Conservation (phyloP, 1,284 basidiomycete genomes). For the Pseudozyma tsukubaensis region DNA sequence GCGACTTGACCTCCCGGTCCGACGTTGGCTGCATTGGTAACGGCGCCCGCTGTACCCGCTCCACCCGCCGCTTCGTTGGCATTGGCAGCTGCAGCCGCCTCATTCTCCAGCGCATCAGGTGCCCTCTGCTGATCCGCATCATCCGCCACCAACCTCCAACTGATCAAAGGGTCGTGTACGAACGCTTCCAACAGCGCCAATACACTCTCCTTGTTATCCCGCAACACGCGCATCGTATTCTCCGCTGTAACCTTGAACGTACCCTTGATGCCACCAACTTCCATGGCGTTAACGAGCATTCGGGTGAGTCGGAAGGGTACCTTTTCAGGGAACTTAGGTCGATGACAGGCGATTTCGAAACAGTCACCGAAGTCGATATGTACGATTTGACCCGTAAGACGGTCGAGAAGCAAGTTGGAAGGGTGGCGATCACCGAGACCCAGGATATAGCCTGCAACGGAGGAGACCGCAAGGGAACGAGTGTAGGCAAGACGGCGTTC, state of each 20-base stretch:
- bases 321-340: slow-evolving; percentile 98
- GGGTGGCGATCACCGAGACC: slow-evolving; percentile 99
- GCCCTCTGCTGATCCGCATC: slow-evolving; percentile 49
- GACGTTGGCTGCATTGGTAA: slow-evolving; percentile 6
- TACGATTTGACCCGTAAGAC: slow-evolving; percentile 92
- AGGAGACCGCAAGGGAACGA: slow-evolving; percentile 80
- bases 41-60: background rate
- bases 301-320: slow-evolving; percentile 97
- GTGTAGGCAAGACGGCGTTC: slow-evolving; percentile 97
- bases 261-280: slow-evolving; percentile 93
- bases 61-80: slow-evolving; percentile 12
- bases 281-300: slow-evolving; percentile 99
- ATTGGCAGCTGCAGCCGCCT: slow-evolving; percentile 32
- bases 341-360: slow-evolving; percentile 70
- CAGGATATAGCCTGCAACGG: slow-evolving; percentile 79
- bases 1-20: too few species aligned
- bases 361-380: slow-evolving; percentile 88
- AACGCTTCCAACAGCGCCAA: slow-evolving; percentile 95
- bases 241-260: slow-evolving; percentile 96
- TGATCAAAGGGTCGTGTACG: slow-evolving; percentile 75
- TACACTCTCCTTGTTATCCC: slow-evolving; percentile 96
- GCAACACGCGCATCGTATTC: slow-evolving; percentile 94
- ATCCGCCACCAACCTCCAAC: slow-evolving; percentile 71
- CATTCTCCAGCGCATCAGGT: slow-evolving; percentile 64
- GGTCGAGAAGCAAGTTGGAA: slow-evolving; percentile 91